These are phyloP conservation scores for Beauveria pseudobassiana DNA, from an alignment of 2,329 filamentous ascomycete genomes.

Conservation along the genomic window DNA sequence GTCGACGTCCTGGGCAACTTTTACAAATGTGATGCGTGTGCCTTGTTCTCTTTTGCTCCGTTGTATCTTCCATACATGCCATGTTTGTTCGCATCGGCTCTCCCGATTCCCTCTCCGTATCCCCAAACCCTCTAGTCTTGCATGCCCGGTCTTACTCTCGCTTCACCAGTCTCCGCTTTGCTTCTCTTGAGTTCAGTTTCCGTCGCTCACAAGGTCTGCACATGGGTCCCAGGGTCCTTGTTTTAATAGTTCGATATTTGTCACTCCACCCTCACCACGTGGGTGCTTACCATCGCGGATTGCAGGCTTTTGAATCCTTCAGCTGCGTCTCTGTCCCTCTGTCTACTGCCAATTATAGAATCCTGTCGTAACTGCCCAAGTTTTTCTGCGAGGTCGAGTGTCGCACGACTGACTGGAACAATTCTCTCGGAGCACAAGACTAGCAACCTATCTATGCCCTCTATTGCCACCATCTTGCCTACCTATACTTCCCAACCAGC, in stretches of 20 bases:
- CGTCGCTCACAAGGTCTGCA: background rate
- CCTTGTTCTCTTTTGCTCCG: background rate
- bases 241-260: background rate
- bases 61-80: background rate
- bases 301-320: constrained; percentile 4
- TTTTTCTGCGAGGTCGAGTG: background rate
- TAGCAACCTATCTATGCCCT: background rate
- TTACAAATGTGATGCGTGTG: background rate
- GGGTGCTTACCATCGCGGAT: constrained; percentile 3
- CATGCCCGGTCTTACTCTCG: background rate
- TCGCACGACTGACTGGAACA: background rate
- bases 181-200: background rate
- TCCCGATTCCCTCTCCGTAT: background rate
- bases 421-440: background rate
- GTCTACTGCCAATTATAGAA: background rate
- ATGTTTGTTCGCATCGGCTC: background rate
- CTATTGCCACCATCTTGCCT: background rate
- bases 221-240: background rate
- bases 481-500: background rate
- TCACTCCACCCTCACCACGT: constrained; percentile 3
- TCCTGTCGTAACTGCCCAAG: background rate
- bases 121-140: background rate
- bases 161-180: background rate
- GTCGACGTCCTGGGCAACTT: background rate
- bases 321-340: background rate